Percentiles rank a stretch among this genome's conserved stretches.
Evolutionary conservation across 441 rosid genomes (phyloP).

Genomic region (Populus trichocarpa): DNA sequence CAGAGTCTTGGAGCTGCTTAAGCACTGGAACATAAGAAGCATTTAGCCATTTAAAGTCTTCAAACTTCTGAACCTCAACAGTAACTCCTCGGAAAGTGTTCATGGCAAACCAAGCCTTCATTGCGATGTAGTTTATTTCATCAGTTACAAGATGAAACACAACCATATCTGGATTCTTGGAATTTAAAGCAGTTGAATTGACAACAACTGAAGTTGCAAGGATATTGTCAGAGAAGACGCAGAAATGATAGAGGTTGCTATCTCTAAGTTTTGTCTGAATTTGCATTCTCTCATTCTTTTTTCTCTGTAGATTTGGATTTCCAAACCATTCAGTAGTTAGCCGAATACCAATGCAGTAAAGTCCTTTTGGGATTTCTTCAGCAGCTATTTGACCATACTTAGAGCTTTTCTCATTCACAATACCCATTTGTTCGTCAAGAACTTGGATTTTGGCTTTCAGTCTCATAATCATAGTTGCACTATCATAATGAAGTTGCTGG

Average conservation of each 20-base stretch:
- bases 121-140: slow-evolving; percentile 79
- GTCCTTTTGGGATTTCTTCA: slow-evolving; percentile 95
- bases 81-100: slow-evolving; percentile 73
- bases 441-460: slow-evolving; percentile 82
- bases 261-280: slow-evolving; percentile 52
- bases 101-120: slow-evolving; percentile 89
- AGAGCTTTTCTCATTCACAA: slow-evolving; percentile 70
- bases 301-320: slow-evolving; percentile 49
- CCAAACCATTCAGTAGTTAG: slow-evolving; percentile 83
- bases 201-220: slow-evolving; percentile 82
- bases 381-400: slow-evolving; percentile 98
- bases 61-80: slow-evolving; percentile 90
- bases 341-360: slow-evolving; percentile 90
- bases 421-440: slow-evolving; percentile 76
- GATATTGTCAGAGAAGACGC: slow-evolving; percentile 81
- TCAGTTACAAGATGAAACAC: slow-evolving; percentile 91
- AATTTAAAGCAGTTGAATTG: slow-evolving; percentile 62
- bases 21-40: slow-evolving; percentile 97
- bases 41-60: slow-evolving; percentile 93
- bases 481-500: slow-evolving; percentile 88
- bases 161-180: slow-evolving; percentile 57
- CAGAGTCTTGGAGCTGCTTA: slow-evolving; percentile 96
- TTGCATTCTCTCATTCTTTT: slow-evolving; percentile 35
- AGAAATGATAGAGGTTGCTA: slow-evolving; percentile 57
- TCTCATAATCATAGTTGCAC: slow-evolving; percentile 97